Percentiles rank a stretch among this genome's conserved stretches.
Evolutionary conservation across 2,329 filamentous ascomycete genomes (phyloP).

Genomic region (Cordyceps pruinosa): DNA sequence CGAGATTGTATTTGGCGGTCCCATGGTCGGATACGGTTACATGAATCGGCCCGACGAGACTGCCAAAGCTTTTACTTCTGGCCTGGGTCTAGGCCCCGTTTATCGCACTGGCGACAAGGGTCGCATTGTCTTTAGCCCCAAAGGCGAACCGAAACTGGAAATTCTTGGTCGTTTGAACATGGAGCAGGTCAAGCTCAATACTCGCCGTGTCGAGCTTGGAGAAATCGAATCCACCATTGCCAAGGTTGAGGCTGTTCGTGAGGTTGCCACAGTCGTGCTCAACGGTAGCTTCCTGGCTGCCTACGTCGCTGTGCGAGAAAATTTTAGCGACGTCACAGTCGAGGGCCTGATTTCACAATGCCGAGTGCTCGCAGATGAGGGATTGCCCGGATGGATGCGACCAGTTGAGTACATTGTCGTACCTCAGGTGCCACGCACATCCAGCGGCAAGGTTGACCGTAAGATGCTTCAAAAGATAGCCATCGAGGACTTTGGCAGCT

Average conservation of each 20-base stretch:
- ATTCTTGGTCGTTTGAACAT: constrained; percentile 10
- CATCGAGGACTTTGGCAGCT: constrained; percentile 5
- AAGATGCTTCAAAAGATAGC: constrained; percentile 7
- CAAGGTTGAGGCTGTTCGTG: constrained; percentile 21
- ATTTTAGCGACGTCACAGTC: neutral
- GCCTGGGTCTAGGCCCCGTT: neutral
- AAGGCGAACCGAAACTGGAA: constrained; percentile 9
- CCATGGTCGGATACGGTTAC: constrained; percentile 13
- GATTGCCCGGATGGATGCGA: constrained; percentile 12
- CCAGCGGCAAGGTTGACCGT: constrained; percentile 11
- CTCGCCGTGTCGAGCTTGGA: constrained; percentile 8
- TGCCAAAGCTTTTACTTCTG: constrained; percentile 3
- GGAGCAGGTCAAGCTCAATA: constrained; percentile 12
- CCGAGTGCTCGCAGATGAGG: constrained; percentile 2
- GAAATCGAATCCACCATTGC: constrained; percentile 9
- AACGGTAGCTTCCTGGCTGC: constrained; percentile 11
- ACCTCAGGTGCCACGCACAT: constrained; percentile 5
- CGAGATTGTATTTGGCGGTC: constrained; percentile 22
- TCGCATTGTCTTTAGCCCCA: constrained; percentile 6
- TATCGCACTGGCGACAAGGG: constrained; percentile 12
- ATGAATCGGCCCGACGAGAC: constrained; percentile 12
- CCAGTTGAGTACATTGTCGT: constrained; percentile 10
- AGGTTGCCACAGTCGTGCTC: constrained; percentile 43
- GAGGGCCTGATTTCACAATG: constrained; percentile 2
- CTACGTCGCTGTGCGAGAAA: constrained; percentile 7